A percentile compares a stretch with the other conserved stretches of the same genome.
Conservation (phyloP, 2,329 filamentous ascomycete species). For the Talaromyces sp. region DNA sequence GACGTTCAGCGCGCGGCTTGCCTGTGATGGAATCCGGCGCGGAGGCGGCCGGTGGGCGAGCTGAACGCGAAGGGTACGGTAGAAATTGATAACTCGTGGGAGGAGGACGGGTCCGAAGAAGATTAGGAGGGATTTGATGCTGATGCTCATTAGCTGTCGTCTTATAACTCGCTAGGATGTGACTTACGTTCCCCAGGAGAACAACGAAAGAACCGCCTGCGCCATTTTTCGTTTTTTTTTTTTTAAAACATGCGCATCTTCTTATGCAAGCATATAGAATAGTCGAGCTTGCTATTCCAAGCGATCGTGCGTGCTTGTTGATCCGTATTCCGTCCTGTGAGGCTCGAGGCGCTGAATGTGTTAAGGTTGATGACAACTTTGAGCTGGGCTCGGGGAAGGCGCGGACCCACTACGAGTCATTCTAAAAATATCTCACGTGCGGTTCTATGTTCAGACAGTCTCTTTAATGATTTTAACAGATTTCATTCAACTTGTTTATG, state of each 20-base stretch:
- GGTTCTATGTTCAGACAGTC: too few relatives aligned
- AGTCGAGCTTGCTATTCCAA: neutral
- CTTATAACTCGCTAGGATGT: neutral
- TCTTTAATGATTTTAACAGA: neutral
- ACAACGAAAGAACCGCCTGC: slow-evolving; percentile 2
- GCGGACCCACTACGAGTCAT: neutral
- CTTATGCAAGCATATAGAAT: neutral
- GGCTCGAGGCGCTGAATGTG: neutral
- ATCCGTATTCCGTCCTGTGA: neutral
- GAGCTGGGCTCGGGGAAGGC: neutral
- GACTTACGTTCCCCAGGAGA: slow-evolving; percentile 11
- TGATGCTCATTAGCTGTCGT: slow-evolving; percentile 14
- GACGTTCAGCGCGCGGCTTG: slow-evolving; percentile 40
- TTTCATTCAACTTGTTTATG: neutral
- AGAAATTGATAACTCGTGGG: slow-evolving; percentile 33
- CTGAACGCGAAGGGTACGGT: slow-evolving; percentile 29
- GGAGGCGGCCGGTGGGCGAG: slow-evolving; percentile 32
- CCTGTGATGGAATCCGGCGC: slow-evolving; percentile 28
- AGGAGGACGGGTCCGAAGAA: slow-evolving; percentile 40
- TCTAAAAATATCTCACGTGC: neutral
- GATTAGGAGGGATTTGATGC: slow-evolving; percentile 38
- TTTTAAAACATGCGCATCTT: neutral
- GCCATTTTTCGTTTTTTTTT: neutral
- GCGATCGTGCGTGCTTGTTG: neutral
- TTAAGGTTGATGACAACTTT: neutral